Base-by-base conservation (phyloP, 352 stramenopile genomes). In the Elongisporangium anandrum region DNA sequence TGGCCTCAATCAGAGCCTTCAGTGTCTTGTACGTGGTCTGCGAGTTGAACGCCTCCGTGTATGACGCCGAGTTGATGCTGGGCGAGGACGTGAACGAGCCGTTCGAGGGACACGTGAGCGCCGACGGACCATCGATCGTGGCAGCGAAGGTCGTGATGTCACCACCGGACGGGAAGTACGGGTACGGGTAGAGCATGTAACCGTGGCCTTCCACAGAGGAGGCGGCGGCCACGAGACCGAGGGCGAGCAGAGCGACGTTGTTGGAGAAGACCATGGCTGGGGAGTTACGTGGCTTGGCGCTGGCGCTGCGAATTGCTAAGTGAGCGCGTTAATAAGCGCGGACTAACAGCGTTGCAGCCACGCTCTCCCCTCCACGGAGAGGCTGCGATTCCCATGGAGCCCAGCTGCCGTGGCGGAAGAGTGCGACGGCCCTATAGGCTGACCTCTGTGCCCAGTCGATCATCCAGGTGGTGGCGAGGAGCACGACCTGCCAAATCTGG, bases 141-240 rank as follows among this genome's bases (percentile, higher is more conserved):
- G 58, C 66, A 23, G 64, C 69, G 66, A 62, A 72, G 39, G 69
- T 62, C 34, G 66, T 72, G 49, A 57, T 66, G 62, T 72, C 66
- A 3, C 54, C 67, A 17, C 57, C 66, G 17, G 65, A 63, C 53
- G 64, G 58, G 65, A 73, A 73, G 16, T 55, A 68, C 20, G 68
- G 59, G 13, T 60, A 54, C 9, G 66, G 66, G 2, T 60, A 58
- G 13, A 60, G 56, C 54, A 74, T 54, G 54, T 74, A 71, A 10
- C 66, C 66, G 54, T 73, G 66, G 26, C 66, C 59, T 45, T 63
- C 55, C 8, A 22, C 52, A 1, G 34, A 45, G 34, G 34, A 45
- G 1, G 57, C 61, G 52, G 54, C 57, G 15, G 63, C 7, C 29
- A 67, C 45, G 50, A 68, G 45, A 26, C 51, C 49, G 17, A 34